Base-by-base conservation (phyloP, 179 eudicot genomes). In the Vitellaria paradoxa region DNA sequence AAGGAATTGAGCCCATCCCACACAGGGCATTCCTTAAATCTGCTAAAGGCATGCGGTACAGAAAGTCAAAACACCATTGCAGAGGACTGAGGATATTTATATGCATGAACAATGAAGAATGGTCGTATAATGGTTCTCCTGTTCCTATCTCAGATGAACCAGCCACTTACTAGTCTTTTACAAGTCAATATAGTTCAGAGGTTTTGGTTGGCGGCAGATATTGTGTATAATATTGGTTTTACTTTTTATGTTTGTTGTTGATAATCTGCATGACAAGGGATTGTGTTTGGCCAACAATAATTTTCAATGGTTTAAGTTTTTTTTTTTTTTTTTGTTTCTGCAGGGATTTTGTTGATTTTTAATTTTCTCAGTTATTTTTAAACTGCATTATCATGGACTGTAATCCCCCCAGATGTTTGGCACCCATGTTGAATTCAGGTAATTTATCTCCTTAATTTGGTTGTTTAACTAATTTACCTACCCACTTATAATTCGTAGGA, bases 61-160 rank as follows among this genome's bases (percentile, higher is more conserved):
- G 81, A 79, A 76, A 68, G 9, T 63, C 70, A 52, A 37, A 74
- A 26, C 68, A 52, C 78, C 47, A 69, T 46, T 24, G n/a, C 82
- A 47, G 64, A 7, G 53, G 70, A 73, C 64, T 61, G 59, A 13
- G 60, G 74, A 30, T 70, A 24, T 24, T 55, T 63, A 70, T 53
- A 80, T 56, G 26, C 67, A 52, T 78, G 26, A 56, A 46, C n/a
- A 78, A 68, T 81, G 74, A 45, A 75, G 80, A 70, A 69, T 65
- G 68, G 42, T 37, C 45, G 23, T 63, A 42, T 49, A 73, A 7
- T 9, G 53, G 52, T 46, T 23, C 53, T 76, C 64, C 77, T 76
- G 72, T 57, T 17, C 65, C 57, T n/a, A 68, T 63, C 7, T 49
- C 68, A 7, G 67, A 75, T 73, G 57, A 65, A 50, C 70, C 73